Conservation (phyloP, 352 stramenopile genomes). For the Phytopythium helicoides region DNA sequence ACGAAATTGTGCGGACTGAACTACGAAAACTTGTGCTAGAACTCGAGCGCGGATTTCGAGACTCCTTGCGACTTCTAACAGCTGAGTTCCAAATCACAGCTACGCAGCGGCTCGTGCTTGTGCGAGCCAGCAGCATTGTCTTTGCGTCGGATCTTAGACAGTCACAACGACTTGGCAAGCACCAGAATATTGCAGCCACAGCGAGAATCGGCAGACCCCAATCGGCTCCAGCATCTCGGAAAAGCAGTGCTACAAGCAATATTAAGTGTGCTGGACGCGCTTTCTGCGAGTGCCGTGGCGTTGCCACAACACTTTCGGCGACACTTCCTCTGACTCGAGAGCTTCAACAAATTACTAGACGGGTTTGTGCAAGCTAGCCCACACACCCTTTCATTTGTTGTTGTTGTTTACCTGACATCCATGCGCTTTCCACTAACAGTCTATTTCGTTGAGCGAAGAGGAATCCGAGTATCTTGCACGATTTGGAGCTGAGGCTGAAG, state of each 20-base stretch:
- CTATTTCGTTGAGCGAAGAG: conserved; percentile 50
- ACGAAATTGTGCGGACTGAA: conserved; percentile 54
- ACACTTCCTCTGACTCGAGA: conserved; percentile 19
- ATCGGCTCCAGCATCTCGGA: conserved; percentile 10
- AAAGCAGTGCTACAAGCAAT: conserved; percentile 4
- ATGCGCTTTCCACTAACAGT: conserved; percentile 25
- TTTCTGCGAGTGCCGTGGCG: conserved; percentile 50
- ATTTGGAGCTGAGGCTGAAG: conserved; percentile 57
- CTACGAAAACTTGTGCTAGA: conserved; percentile 41
- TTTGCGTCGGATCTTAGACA: conserved; percentile 51
- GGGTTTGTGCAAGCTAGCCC: conserved; percentile 40
- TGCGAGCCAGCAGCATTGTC: conserved; percentile 53
- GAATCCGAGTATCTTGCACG: conserved; percentile 52
- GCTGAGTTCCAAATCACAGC: conserved; percentile 60
- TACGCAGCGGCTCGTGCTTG: conserved; percentile 47
- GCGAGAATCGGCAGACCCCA: not conserved
- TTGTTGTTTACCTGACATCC: no score
- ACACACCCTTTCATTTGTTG: no score
- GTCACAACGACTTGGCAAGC: no score
- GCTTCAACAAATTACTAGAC: conserved; percentile 54
- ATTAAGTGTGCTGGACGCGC: conserved; percentile 31
- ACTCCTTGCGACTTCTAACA: conserved; percentile 44
- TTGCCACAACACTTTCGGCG: conserved; percentile 15
- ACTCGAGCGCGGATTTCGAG: conserved; percentile 36
- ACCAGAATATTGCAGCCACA: no score